phyloP scores from a whole-genome alignment of 2,329 filamentous ascomycete genomes.

The Aspergillus sergii region DNA sequence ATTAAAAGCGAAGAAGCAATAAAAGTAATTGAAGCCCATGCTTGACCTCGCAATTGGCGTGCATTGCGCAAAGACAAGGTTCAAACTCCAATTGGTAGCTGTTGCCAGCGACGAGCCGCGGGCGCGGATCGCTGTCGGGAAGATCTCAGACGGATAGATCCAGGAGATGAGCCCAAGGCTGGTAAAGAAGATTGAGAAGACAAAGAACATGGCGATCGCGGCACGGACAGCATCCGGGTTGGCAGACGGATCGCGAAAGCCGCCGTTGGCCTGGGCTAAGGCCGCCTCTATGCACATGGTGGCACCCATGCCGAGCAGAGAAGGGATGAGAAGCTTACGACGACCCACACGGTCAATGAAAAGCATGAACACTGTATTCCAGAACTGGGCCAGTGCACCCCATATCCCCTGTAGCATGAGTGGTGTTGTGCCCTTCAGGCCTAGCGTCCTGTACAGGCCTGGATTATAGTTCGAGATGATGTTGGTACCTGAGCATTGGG shows the following conservation, averaged over 20 bases:
- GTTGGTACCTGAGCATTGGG: conserved; percentile 52
- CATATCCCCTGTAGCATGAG: conserved; percentile 57
- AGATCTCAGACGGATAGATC: conserved; percentile 52
- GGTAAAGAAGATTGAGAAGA: conserved; percentile 51
- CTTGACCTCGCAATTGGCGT: conserved; percentile 47
- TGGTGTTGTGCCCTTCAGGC: conserved; percentile 48
- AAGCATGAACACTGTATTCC: conserved; percentile 51
- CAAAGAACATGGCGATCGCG: conserved; percentile 52
- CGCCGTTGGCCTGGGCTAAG: conserved; percentile 38
- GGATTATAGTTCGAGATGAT: conserved; percentile 50
- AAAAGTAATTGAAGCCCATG: conserved; percentile 54
- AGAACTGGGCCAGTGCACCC: conserved; percentile 53
- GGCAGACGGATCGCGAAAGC: conserved; percentile 28
- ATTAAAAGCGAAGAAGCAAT: conserved; percentile 54
- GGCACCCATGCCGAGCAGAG: conserved; percentile 46
- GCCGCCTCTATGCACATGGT: conserved; percentile 45
- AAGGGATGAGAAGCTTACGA: conserved; percentile 52
- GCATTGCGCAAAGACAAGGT: conserved; percentile 54
- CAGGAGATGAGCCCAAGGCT: conserved; percentile 50
- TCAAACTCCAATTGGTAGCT: conserved; percentile 50
- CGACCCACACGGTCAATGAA: conserved; percentile 52
- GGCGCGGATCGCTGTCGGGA: conserved; percentile 48
- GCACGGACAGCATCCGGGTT: conserved; percentile 44
- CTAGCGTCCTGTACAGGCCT: conserved; percentile 48
- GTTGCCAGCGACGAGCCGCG: conserved; percentile 49